A percentile compares a stretch with the other conserved stretches of the same genome.
These are phyloP conservation scores for Thelonectria rubi DNA, from an alignment of 2,329 filamentous ascomycete species.

Conservation along the genomic window DNA sequence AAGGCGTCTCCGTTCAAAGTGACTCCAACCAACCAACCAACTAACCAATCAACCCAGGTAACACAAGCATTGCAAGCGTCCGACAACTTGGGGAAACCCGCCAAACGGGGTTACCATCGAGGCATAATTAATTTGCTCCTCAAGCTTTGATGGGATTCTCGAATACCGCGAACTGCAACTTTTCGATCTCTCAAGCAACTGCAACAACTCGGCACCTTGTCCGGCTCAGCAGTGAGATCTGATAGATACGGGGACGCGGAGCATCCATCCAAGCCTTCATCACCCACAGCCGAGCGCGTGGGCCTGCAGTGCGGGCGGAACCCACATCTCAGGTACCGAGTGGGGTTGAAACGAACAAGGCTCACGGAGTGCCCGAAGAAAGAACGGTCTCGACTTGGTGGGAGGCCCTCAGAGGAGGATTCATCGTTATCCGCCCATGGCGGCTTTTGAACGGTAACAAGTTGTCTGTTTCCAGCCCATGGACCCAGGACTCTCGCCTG, in stretches of 20 bases:
- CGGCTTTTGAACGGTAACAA: slow-evolving; percentile 23
- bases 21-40: background rate
- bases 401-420: slow-evolving; percentile 19
- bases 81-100: background rate
- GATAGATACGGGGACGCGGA: slow-evolving; percentile 24
- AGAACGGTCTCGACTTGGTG: slow-evolving; percentile 43
- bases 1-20: background rate
- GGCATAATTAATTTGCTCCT: background rate
- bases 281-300: slow-evolving; percentile 22
- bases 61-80: background rate
- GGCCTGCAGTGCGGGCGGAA: slow-evolving; percentile 18
- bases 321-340: slow-evolving; percentile 42
- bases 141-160: background rate
- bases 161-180: too few relatives aligned
- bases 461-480: slow-evolving; percentile 13
- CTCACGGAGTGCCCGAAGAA: slow-evolving; percentile 40
- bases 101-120: background rate
- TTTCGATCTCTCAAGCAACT: too few relatives aligned
- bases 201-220: slow-evolving; percentile 8
- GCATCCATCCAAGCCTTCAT: slow-evolving; percentile 16
- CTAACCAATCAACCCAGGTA: background rate
- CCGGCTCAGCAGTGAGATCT: slow-evolving; percentile 3
- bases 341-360: slow-evolving; percentile 36
- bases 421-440: slow-evolving; percentile 28
- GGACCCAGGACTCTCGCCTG: background rate